These are phyloP conservation scores for Cantharellus cinnabarinus DNA, from an alignment of 768 basidiomycete genomes.

Conservation along the genomic window DNA sequence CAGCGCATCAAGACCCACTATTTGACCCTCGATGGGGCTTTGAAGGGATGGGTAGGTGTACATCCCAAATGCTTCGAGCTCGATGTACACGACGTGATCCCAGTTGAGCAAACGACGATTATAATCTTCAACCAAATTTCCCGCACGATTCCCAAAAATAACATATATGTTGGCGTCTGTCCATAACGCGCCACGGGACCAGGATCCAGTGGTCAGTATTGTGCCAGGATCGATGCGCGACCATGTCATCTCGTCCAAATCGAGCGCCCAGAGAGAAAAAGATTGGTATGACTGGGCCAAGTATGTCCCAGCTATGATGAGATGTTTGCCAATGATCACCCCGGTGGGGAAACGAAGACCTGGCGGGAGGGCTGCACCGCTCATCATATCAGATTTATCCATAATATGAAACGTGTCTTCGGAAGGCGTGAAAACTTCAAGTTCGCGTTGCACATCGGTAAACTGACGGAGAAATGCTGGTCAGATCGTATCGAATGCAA, in stretches of 20 bases:
- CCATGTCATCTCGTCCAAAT: constrained; percentile 68
- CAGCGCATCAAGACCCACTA: constrained; percentile 64
- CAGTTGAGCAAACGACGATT: constrained; percentile 77
- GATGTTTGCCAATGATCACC: constrained; percentile 70
- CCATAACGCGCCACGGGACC: constrained; percentile 88
- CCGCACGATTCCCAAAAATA: constrained; percentile 76
- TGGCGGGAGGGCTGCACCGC: constrained; percentile 61
- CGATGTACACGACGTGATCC: constrained; percentile 81
- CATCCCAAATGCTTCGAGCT: constrained; percentile 87
- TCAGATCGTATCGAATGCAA: too few species aligned
- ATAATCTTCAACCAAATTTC: constrained; percentile 81
- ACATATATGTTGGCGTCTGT: constrained; percentile 65
- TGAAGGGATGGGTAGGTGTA: constrained; percentile 63
- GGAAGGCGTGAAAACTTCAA: constrained; percentile 75
- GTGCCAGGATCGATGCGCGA: constrained; percentile 75
- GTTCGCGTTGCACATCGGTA: constrained; percentile 85
- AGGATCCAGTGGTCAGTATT: constrained; percentile 70
- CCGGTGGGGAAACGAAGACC: constrained; percentile 93
- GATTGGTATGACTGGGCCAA: constrained; percentile 86
- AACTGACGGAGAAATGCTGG: constrained; percentile 28
- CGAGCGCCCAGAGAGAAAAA: constrained; percentile 91
- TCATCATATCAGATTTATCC: constrained; percentile 67
- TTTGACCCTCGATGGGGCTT: constrained; percentile 41
- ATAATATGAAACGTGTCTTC: constrained; percentile 43
- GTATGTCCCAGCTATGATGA: constrained; percentile 91